Evolutionary conservation across 192 early-diverging fungal species (phyloP).

Genomic region (Podila minutissima): DNA sequence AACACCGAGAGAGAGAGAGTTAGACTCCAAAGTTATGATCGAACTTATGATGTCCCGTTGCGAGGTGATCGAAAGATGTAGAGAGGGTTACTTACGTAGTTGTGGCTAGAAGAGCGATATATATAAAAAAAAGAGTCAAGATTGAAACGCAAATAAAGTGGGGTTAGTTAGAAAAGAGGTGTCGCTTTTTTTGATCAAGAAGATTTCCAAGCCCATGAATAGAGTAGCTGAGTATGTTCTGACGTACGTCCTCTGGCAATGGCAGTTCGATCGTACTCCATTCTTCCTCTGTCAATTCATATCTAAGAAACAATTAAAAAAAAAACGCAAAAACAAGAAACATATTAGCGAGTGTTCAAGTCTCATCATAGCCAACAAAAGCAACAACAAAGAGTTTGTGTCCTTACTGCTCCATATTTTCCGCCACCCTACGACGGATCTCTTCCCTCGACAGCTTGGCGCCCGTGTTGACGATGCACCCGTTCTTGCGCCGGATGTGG

Average conservation of each 20-base stretch:
- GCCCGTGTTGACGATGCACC: constrained; percentile 94
- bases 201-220: neutral
- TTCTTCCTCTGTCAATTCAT: constrained; percentile 72
- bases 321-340: neutral
- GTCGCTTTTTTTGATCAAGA: neutral
- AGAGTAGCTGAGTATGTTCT: neutral
- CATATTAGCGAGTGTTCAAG: neutral
- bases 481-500: constrained; percentile 91
- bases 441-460: constrained; percentile 80
- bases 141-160: neutral
- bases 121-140: no score
- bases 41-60: neutral
- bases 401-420: constrained; percentile 80
- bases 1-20: constrained; percentile 11
- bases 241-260: constrained; percentile 71
- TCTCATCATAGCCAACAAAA: neutral
- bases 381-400: neutral
- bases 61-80: neutral
- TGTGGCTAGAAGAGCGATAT: constrained; percentile 12
- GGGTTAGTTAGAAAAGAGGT: neutral
- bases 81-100: constrained; percentile 17
- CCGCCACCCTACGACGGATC: constrained; percentile 69
- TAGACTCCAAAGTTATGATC: neutral
- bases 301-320: constrained; percentile 47
- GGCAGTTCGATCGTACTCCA: constrained; percentile 81